A percentile compares a stretch with the other conserved stretches of the same genome.
Conservation (phyloP, 192 early-diverging fungal genomes). For the Backusella tuberculispora region DNA sequence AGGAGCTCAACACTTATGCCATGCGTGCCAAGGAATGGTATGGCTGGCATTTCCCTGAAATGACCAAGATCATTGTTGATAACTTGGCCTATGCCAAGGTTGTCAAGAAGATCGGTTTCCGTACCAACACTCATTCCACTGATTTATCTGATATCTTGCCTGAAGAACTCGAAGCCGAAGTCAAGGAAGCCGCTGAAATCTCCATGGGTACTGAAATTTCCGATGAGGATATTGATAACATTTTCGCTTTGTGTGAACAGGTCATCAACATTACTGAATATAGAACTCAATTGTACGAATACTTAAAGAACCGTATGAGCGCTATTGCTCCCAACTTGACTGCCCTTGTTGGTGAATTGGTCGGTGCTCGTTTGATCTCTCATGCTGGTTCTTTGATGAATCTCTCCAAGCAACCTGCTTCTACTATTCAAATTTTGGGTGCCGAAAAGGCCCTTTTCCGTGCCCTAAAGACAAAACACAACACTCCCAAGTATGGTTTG, state of each 20-base stretch:
- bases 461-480: conserved; percentile 97
- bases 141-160: conserved; percentile 87
- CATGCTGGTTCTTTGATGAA: conserved; percentile 98
- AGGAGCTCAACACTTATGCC: conserved; percentile 96
- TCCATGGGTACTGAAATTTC: conserved; percentile 99
- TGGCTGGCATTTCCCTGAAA: conserved; percentile 99
- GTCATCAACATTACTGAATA: conserved; percentile 96
- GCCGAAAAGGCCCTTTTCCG: conserved; percentile 99
- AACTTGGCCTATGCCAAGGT: conserved; percentile 93
- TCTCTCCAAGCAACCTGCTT: conserved; percentile 96
- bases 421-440: conserved; percentile 98
- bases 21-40: conserved; percentile 99
- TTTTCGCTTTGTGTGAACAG: conserved; percentile 91
- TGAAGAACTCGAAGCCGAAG: conserved; percentile 87
- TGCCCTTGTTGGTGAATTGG: conserved; percentile 96
- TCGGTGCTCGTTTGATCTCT: conserved; percentile 96
- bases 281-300: conserved; percentile 93
- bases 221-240: conserved; percentile 97
- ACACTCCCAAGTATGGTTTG: conserved; percentile 98
- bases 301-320: conserved; percentile 97
- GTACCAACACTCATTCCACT: conserved; percentile 75
- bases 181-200: conserved; percentile 97
- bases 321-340: conserved; percentile 90
- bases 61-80: conserved; percentile 94
- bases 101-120: conserved; percentile 90